Evolutionary conservation across 1,284 basidiomycete genomes (phyloP), one percentile per base, ranked within the genome.

Genomic region (Ustilago nuda): DNA sequence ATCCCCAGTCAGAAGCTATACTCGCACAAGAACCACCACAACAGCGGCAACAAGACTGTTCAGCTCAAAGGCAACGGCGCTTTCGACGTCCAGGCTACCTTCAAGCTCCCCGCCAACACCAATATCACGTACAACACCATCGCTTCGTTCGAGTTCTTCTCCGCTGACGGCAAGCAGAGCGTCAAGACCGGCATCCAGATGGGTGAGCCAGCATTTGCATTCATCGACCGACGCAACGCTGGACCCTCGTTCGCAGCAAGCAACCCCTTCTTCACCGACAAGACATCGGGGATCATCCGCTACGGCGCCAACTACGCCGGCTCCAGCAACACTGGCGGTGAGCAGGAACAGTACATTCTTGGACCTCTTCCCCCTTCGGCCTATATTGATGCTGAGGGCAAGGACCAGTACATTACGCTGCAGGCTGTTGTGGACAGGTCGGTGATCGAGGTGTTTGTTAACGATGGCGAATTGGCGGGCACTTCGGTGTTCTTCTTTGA

Each of bases 211-310:
- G 76, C 82, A 2, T 46, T 70, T 8, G 65, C 84, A 4, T 87
- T 76, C 78, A 62, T 87, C 35, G 85, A 87, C 67, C 78, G 87
- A 37, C 78, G 85, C 27, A 72, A 78, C 6, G 79, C 82, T 17
- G 80, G 79, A 13, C 71, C 68, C 1, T 46, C 48, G n/a, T 87
- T 84, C 11, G 73, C 78, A 3, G 61, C 66, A 62, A 71, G 78
- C 23, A 82, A 84, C 60, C 82, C 83, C 9, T 84, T 85, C 65
- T 87, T 85, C 72, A 86, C 85, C 46, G 82, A 87, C 72, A 82
- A 85, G 66, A 54, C 72, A 46, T 55, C 72, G n/a, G 70, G 68
- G 19, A 78, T 78, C 50, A 30, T 72, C 8, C 67, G 76, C 4
- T 78, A 71, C 62, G 48, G 54, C 41, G 61, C 71, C 58, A 72